Percentiles rank a stretch among this genome's conserved stretches.
These are phyloP conservation scores for Pseudoscleropodium purum DNA, from an alignment of 225 moss, liverwort and hornwort genomes.

Conservation along the genomic window DNA sequence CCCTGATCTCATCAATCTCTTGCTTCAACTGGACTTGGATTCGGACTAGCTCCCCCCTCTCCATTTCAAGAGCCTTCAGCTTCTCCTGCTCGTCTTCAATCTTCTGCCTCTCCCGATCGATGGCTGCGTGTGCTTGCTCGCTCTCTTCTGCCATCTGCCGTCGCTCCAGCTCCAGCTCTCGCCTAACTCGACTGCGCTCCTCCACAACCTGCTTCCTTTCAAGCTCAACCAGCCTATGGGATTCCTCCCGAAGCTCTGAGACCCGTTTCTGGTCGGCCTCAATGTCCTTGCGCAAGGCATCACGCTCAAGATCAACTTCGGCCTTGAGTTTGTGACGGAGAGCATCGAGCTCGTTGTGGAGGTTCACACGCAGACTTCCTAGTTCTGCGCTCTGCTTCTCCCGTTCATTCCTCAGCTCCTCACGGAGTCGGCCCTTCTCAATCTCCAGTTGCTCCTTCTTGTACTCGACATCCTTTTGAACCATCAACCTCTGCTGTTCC, in stretches of 20 bases:
- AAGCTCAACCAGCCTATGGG: conserved; percentile 33
- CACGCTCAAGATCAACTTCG: conserved; percentile 46
- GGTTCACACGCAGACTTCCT: conserved; percentile 15
- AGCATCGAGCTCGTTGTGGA: conserved; percentile 28
- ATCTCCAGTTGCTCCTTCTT: conserved; percentile 49
- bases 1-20: conserved; percentile 88
- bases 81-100: conserved; percentile 83
- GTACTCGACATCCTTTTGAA: conserved; percentile 46
- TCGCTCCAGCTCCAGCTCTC: conserved; percentile 45
- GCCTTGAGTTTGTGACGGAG: conserved; percentile 30
- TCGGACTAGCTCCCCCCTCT: conserved; percentile 60
- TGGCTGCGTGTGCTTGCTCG: conserved; percentile 31
- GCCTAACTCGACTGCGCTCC: conserved; percentile 27
- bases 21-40: conserved; percentile 76
- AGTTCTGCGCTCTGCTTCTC: conserved; percentile 37
- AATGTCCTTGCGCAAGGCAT: conserved; percentile 37
- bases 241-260: conserved; percentile 26
- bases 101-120: conserved; percentile 53
- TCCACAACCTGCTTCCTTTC: conserved; percentile 39
- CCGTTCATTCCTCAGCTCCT: conserved; percentile 34
- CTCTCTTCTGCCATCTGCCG: conserved; percentile 56
- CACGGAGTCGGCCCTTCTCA: conserved; percentile 35
- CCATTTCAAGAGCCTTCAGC: conserved; percentile 75
- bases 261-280: conserved; percentile 39
- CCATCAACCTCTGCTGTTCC: conserved; percentile 35